phyloP scores from a whole-genome alignment of 1,139 yeast genomes.

The Spathaspora sp. region DNA sequence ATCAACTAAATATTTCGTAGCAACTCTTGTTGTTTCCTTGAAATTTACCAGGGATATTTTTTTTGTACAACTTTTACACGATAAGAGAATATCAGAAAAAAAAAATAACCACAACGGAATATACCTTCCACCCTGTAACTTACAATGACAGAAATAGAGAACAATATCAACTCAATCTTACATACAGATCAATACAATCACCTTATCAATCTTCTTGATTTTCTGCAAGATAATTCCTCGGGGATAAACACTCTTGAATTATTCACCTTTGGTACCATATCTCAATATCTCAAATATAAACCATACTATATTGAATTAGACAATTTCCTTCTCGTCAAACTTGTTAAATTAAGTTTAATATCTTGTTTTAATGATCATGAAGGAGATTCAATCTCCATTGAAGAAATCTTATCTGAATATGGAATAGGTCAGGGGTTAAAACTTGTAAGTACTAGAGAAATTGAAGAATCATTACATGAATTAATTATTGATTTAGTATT shows the following conservation, averaged over 20 bases:
- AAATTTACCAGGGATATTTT: no score
- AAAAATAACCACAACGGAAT: no score
- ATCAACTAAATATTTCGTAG: no score
- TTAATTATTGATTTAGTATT: constrained; percentile 28
- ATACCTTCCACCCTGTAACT: not conserved
- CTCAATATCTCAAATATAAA: constrained; percentile 24
- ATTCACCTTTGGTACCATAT: constrained; percentile 37
- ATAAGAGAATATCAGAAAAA: not conserved
- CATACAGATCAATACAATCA: constrained; percentile 8
- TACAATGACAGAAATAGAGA: constrained; percentile 3
- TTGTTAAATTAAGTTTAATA: constrained; percentile 30
- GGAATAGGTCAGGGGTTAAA: constrained; percentile 13
- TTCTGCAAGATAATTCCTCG: not conserved
- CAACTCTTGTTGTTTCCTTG: no score
- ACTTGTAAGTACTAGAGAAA: not conserved
- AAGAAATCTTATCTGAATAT: constrained; percentile 19
- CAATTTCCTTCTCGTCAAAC: constrained; percentile 17
- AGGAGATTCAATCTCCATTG: constrained; percentile 18
- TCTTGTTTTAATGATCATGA: constrained; percentile 25
- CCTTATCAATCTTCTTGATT: constrained; percentile 9
- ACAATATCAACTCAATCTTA: constrained; percentile 5
- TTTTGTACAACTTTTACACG: not conserved
- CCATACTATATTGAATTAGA: constrained; percentile 17
- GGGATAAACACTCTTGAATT: constrained; percentile 30
- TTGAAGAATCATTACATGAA: constrained; percentile 11